These are phyloP conservation scores for Limonomyces culmigenus DNA, from an alignment of 1,284 basidiomycete genomes.

Conservation along the genomic window DNA sequence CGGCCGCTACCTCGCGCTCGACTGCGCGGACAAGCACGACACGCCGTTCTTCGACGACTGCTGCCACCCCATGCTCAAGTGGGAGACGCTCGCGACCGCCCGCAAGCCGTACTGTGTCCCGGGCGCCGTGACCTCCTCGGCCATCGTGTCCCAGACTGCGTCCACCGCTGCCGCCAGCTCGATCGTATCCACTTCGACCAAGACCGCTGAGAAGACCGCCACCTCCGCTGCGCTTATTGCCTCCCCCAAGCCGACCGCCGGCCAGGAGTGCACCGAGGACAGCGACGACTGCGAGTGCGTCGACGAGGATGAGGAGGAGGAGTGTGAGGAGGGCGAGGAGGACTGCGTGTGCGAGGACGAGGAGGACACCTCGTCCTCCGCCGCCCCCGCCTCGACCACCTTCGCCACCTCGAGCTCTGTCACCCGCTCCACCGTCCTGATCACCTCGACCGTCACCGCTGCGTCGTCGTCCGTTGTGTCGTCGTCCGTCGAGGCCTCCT, in stretches of 20 bases:
- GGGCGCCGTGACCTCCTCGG: slow-evolving; percentile 9
- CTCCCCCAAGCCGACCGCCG: no score
- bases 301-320: slow-evolving; percentile 6
- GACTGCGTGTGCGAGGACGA: slow-evolving; percentile 16
- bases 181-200: no score
- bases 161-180: slow-evolving; percentile 9
- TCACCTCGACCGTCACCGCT: no score
- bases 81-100: slow-evolving; percentile 26
- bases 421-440: slow-evolving; percentile 8
- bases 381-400: slow-evolving; percentile 5
- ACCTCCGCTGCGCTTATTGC: no score
- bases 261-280: no score
- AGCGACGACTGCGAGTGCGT: background rate
- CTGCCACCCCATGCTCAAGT: slow-evolving; percentile 36
- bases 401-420: slow-evolving; percentile 7
- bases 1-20: slow-evolving; percentile 39
- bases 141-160: slow-evolving; percentile 12
- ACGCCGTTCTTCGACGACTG: slow-evolving; percentile 49
- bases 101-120: slow-evolving; percentile 37
- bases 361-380: slow-evolving; percentile 2
- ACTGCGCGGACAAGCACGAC: slow-evolving; percentile 42
- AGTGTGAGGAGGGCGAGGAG: slow-evolving; percentile 6
- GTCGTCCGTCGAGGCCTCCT: no score
- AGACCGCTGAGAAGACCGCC: no score
- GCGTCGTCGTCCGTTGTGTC: slow-evolving; percentile 3